These are phyloP conservation scores for Microbotryomycetes sp. DNA, from an alignment of 1,284 basidiomycete genomes.

Conservation along the genomic window DNA sequence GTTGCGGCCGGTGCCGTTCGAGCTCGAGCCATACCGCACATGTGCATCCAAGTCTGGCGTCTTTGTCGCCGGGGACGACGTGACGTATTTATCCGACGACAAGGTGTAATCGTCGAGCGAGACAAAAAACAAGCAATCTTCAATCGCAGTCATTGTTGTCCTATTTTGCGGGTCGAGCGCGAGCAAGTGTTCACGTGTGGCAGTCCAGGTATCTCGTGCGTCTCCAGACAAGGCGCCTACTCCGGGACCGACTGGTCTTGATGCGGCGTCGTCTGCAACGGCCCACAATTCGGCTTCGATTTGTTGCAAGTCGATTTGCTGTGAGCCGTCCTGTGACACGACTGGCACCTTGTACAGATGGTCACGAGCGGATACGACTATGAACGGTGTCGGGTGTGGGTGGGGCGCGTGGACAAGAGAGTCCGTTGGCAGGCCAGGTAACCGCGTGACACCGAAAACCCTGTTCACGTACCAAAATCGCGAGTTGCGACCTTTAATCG, in stretches of 20 bases:
- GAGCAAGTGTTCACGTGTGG: constrained; percentile 68
- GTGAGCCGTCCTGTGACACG: constrained; percentile 43
- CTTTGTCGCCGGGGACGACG: constrained; percentile 44
- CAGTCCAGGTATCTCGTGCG: constrained; percentile 73
- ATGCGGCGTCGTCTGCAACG: constrained; percentile 61
- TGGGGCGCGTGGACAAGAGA: constrained; percentile 37
- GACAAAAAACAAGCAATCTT: constrained; percentile 69
- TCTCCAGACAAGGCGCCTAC: constrained; percentile 73
- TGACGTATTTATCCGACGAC: constrained; percentile 46
- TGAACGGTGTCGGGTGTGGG: constrained; percentile 50
- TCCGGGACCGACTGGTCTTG: constrained; percentile 46
- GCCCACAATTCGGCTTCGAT: constrained; percentile 62
- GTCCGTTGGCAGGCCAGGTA: constrained; percentile 50
- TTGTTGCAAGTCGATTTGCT: constrained; percentile 45
- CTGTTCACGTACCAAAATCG: constrained; percentile 39
- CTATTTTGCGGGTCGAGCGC: constrained; percentile 60
- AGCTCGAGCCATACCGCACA: constrained; percentile 64
- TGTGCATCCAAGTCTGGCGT: constrained; percentile 60
- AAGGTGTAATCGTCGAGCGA: constrained; percentile 50
- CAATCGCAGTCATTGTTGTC: constrained; percentile 54
- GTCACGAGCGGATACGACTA: constrained; percentile 69
- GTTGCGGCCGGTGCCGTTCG: constrained; percentile 63
- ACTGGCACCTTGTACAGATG: constrained; percentile 76
- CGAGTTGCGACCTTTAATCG: constrained; percentile 23
- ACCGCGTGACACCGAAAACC: constrained; percentile 68